These are phyloP conservation scores for Pseudogymnoascus sp. DNA, from an alignment of 2,329 filamentous ascomycete genomes.

Conservation along the genomic window DNA sequence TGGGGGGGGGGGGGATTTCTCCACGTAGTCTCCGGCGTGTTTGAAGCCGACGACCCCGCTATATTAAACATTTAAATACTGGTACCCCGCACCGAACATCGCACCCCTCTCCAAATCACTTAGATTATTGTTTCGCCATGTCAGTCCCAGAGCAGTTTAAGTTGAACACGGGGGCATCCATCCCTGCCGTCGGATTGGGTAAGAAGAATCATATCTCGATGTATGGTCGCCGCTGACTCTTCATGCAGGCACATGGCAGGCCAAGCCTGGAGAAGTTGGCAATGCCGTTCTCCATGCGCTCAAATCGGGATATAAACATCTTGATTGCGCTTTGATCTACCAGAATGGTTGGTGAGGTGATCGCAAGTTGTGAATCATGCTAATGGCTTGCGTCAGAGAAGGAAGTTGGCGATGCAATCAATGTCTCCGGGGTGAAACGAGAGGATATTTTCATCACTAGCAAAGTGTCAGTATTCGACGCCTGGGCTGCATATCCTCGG, in stretches of 20 bases:
- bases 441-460: slow-evolving; percentile 41
- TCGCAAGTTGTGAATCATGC: neutral
- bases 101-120: slow-evolving; percentile 17
- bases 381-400: slow-evolving; percentile 22
- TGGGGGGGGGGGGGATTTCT: neutral
- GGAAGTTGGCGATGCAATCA: slow-evolving; percentile 36
- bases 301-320: slow-evolving; percentile 47
- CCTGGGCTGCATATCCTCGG: neutral
- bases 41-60: neutral
- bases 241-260: slow-evolving; percentile 11
- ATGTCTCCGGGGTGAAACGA: slow-evolving; percentile 29
- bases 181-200: slow-evolving; percentile 33
- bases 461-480: slow-evolving; percentile 35
- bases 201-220: neutral
- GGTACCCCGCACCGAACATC: neutral
- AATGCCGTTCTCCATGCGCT: slow-evolving; percentile 51
- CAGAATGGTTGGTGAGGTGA: slow-evolving; percentile 11
- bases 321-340: slow-evolving; percentile 18
- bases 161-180: slow-evolving; percentile 25
- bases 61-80: neutral
- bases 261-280: slow-evolving; percentile 35
- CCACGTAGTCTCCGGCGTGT: neutral
- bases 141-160: slow-evolving; percentile 1
- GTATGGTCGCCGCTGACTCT: neutral
- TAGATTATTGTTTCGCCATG: slow-evolving; percentile 10